Evolutionary conservation across 2,329 filamentous ascomycete genomes (phyloP).

Genomic region (Byssothecium circinans): DNA sequence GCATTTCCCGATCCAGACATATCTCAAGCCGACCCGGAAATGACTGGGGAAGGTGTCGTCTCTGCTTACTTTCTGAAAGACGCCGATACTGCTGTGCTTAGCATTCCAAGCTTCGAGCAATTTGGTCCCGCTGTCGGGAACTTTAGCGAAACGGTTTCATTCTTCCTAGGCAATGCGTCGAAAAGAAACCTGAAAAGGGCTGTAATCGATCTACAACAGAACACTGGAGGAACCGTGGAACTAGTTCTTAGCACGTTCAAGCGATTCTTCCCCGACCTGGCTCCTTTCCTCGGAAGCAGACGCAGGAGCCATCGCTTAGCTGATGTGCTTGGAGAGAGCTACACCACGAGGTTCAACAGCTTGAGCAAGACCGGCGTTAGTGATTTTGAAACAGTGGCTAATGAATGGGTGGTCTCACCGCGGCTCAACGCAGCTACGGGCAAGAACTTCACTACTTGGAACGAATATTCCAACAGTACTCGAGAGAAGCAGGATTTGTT

Average conservation of each 20-base stretch:
- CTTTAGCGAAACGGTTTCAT: slow-evolving; percentile 28
- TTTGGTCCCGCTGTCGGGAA: slow-evolving; percentile 8
- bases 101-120: slow-evolving; percentile 44
- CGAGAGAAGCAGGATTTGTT: slow-evolving; percentile 38
- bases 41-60: slow-evolving; percentile 26
- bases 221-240: slow-evolving; percentile 54
- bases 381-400: not conserved
- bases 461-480: slow-evolving; percentile 35
- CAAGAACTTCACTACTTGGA: slow-evolving; percentile 45
- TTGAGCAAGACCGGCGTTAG: not conserved
- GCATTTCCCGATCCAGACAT: slow-evolving; percentile 29
- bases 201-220: slow-evolving; percentile 63
- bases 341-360: slow-evolving; percentile 3
- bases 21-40: slow-evolving; percentile 19
- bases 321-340: slow-evolving; percentile 17
- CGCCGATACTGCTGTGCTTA: slow-evolving; percentile 46
- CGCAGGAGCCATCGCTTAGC: slow-evolving; percentile 45
- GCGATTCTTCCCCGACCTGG: slow-evolving; percentile 50
- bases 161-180: slow-evolving; percentile 51
- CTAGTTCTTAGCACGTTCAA: slow-evolving; percentile 47
- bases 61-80: slow-evolving; percentile 48
- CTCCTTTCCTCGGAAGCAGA: slow-evolving; percentile 47
- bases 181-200: slow-evolving; percentile 54
- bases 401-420: slow-evolving; percentile 20
- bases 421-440: slow-evolving; percentile 22